Base-by-base conservation (phyloP, 116 monocot genomes). In the Trichopus zeylanicus region DNA sequence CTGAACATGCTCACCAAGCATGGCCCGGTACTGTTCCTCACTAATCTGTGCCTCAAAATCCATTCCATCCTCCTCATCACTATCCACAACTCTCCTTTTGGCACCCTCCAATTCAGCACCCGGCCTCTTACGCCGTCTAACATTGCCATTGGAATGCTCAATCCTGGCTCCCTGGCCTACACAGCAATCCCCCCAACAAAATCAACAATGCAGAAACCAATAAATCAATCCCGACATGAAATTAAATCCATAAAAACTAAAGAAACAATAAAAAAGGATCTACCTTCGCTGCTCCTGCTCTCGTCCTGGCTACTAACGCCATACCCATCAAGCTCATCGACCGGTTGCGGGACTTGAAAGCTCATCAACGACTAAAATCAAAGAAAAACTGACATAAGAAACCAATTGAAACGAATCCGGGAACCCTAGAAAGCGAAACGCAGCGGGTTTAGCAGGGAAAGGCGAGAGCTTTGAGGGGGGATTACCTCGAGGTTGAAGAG, bases 401-500 rank as follows among this genome's bases (percentile, higher is more conserved):
- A 48, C n/a, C 29, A 13, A 57, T 49, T 49, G 21, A 24, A 49
- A 19, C 20, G 9, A 49, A 49, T 5, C 7, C 34, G 34, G 19
- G 21, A 49, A 55, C 33, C 56, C 16, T 12, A 38, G 18, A 55
- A 16, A 51, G 21, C 3, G 8, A 49, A 24, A 20, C 16, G 49
- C 49, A 49, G 19, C 22, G 49, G 7, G 9, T 24, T 20, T 49
- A 5, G 8, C 49, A 13, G 8, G 0, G 1, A 49, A 49, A 49
- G 7, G 19, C n/a, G 21, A 20, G 49, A 49, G 5, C 34, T 5
- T 6, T 35, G 10, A 35, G 34, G 34, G 34, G 55, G 8, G 24
- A 48, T 62, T 61, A 92, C 92, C 78, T 92, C 92, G 66, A 92
- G 87, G 63, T 92, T 84, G 76, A 84, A 92, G 78, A 92, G 87